Conservation (phyloP, 228 moss, liverwort and hornwort genomes). For the Sphagnum magellanicum region DNA sequence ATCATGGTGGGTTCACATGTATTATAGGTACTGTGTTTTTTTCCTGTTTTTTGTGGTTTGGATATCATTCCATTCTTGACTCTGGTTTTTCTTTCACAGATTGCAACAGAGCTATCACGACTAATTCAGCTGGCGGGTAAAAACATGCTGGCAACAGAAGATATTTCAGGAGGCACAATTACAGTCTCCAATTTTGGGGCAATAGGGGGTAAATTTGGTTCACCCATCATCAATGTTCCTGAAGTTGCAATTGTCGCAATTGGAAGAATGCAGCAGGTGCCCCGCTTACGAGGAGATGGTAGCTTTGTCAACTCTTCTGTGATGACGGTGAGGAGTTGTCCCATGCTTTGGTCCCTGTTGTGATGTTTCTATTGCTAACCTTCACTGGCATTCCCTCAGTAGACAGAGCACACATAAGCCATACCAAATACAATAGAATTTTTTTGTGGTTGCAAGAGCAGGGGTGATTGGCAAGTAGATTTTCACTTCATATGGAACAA, state of each 20-base stretch:
- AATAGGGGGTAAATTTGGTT: constrained; percentile 86
- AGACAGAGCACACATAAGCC: too few relatives aligned
- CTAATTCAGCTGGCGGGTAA: constrained; percentile 63
- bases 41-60: too few relatives aligned
- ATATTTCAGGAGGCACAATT: constrained; percentile 80
- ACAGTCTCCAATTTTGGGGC: constrained; percentile 84
- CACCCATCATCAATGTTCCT: constrained; percentile 67
- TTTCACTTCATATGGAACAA: too few relatives aligned
- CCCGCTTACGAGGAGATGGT: constrained; percentile 23
- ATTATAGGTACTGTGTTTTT: too few relatives aligned
- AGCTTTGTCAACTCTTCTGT: constrained; percentile 4
- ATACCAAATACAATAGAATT: too few relatives aligned
- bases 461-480: too few relatives aligned
- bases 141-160: constrained; percentile 59
- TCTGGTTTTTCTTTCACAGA: constrained; percentile 28
- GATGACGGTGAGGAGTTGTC: neutral
- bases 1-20: too few relatives aligned
- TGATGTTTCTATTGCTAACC: too few relatives aligned
- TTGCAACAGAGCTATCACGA: constrained; percentile 69
- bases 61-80: too few relatives aligned
- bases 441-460: too few relatives aligned
- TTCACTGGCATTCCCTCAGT: too few relatives aligned
- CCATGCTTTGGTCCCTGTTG: too few relatives aligned
- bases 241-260: constrained; percentile 95
- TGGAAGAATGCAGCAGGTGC: constrained; percentile 72